Conservation (phyloP, 169 alveolate species). For the Miamiensis avidus region DNA sequence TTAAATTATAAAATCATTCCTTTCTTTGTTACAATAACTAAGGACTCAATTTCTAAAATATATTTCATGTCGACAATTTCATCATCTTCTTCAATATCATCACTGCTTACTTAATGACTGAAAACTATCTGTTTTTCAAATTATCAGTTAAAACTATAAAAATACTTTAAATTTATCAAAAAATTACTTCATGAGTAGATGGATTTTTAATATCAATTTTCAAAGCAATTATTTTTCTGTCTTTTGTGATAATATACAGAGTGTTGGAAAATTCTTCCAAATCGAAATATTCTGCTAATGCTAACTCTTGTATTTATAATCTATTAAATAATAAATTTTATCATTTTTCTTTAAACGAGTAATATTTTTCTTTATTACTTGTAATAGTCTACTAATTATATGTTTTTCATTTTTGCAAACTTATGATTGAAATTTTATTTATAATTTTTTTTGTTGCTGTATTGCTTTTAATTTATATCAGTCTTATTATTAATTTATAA, state of each 20-base stretch:
- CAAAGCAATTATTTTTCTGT: background rate
- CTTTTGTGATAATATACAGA: conserved; percentile 11
- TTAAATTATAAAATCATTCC: conserved; percentile 16
- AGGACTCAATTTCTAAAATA: conserved; percentile 22
- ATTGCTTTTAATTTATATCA: too few relatives aligned
- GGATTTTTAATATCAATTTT: conserved; percentile 13
- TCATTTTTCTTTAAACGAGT: background rate
- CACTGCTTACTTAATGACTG: conserved; percentile 1
- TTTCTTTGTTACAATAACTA: conserved; percentile 3
- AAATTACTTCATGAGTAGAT: background rate
- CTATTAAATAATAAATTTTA: background rate
- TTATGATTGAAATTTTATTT: too few relatives aligned
- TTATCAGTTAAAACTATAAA: background rate
- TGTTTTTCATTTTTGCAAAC: too few relatives aligned
- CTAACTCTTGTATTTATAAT: conserved; percentile 10
- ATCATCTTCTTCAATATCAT: background rate
- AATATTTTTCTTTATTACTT: too few relatives aligned
- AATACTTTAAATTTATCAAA: background rate
- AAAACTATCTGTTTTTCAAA: background rate
- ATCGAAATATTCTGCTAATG: conserved; percentile 4
- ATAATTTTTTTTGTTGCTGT: too few relatives aligned
- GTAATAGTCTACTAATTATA: too few relatives aligned
- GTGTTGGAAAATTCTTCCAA: conserved; percentile 25
- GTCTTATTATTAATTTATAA: too few relatives aligned
- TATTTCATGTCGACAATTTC: conserved; percentile 12